Conservation (phyloP, 208 protist genomes). For the Trichomonas vaginalis region DNA sequence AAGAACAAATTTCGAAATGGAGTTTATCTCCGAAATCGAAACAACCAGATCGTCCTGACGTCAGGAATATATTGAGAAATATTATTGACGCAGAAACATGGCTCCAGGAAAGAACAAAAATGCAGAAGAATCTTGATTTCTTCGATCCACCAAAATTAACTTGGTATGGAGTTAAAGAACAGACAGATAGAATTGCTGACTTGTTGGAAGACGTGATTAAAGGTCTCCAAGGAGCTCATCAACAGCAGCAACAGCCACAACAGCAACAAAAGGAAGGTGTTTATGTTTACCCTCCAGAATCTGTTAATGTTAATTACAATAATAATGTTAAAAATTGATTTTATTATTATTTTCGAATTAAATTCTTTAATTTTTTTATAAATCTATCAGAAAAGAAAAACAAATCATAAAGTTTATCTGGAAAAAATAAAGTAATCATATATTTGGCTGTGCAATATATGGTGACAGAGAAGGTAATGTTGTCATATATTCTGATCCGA, state of each 20-base stretch:
- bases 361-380: too few relatives aligned
- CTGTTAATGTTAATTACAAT: not conserved
- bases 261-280: not conserved
- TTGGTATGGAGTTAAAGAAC: not conserved
- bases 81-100: not conserved
- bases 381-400: too few relatives aligned
- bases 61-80: not conserved
- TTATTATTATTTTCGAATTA: too few relatives aligned
- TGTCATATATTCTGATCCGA: not conserved
- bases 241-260: not conserved
- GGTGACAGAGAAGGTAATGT: not conserved
- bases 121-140: not conserved
- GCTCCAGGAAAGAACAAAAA: not conserved
- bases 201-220: not conserved
- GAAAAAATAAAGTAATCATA: too few relatives aligned
- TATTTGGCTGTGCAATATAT: not conserved
- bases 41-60: not conserved
- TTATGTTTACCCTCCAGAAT: not conserved
- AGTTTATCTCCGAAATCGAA: not conserved
- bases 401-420: too few relatives aligned
- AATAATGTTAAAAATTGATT: too few relatives aligned
- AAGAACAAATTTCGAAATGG: not conserved
- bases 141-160: not conserved
- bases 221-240: not conserved
- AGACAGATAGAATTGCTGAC: not conserved